A percentile compares a stretch with the other conserved stretches of the same genome.
phyloP scores from a whole-genome alignment of 805 yeast species.

The Sugiyamaella lignohabitans region DNA sequence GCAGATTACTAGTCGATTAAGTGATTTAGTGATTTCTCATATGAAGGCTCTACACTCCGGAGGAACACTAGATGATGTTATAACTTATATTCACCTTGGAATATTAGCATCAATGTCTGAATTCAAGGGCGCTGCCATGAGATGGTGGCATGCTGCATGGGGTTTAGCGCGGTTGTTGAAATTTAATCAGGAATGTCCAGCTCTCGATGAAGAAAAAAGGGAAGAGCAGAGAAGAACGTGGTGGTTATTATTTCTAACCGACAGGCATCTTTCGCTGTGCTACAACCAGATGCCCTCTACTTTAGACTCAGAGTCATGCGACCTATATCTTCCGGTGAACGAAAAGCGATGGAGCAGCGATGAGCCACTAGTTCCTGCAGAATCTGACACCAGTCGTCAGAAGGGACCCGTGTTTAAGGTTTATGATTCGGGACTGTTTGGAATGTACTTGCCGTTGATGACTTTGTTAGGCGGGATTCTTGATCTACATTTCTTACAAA shows the following conservation, averaged over 20 bases:
- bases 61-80: slow-evolving; percentile 26
- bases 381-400: slow-evolving; percentile 26
- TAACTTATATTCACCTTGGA: slow-evolving; percentile 28
- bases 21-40: slow-evolving; percentile 20
- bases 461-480: slow-evolving; percentile 30
- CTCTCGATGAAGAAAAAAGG: slow-evolving; percentile 22
- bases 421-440: slow-evolving; percentile 31
- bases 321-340: slow-evolving; percentile 31
- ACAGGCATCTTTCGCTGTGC: slow-evolving; percentile 33
- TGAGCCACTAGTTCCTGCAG: slow-evolving; percentile 25
- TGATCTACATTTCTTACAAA: slow-evolving; percentile 15
- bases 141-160: slow-evolving; percentile 30
- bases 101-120: slow-evolving; percentile 28
- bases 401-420: slow-evolving; percentile 18
- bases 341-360: slow-evolving; percentile 31
- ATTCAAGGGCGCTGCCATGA: slow-evolving; percentile 25
- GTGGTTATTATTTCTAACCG: slow-evolving; percentile 36
- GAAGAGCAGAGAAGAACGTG: slow-evolving; percentile 37
- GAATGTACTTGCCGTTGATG: slow-evolving; percentile 35
- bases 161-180: slow-evolving; percentile 26
- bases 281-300: slow-evolving; percentile 30
- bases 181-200: slow-evolving; percentile 21
- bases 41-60: slow-evolving; percentile 20
- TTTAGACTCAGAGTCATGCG: slow-evolving; percentile 30
- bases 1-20: slow-evolving; percentile 18